Percentiles rank a stretch among this genome's conserved stretches.
phyloP scores from a whole-genome alignment of 495 filamentous ascomycete genomes.

The Penicillium daleae region DNA sequence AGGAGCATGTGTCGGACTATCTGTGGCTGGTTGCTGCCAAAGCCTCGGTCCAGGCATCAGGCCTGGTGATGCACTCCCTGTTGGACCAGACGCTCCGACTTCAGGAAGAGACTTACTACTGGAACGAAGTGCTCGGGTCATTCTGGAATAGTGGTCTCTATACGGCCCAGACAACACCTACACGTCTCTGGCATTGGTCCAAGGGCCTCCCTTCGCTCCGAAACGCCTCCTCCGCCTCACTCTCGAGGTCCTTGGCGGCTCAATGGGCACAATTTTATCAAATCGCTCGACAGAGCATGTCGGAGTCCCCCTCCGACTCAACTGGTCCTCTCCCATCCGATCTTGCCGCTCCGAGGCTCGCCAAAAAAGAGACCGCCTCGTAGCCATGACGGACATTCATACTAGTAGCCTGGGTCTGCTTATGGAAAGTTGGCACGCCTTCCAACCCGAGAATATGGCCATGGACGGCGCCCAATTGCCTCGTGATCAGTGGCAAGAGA shows the following conservation, averaged over 20 bases:
- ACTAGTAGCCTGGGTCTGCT: conserved; percentile 87
- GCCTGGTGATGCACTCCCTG: conserved; percentile 70
- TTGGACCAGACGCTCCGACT: conserved; percentile 80
- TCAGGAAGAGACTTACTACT: conserved; percentile 86
- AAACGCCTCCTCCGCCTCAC: conserved; percentile 32
- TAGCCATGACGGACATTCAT: conserved; percentile 70
- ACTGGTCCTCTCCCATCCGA: conserved; percentile 71
- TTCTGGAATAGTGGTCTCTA: conserved; percentile 74
- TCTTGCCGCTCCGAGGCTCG: conserved; percentile 69
- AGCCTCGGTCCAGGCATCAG: conserved; percentile 82
- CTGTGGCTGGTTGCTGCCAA: conserved; percentile 89
- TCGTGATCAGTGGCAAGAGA: conserved; percentile 68
- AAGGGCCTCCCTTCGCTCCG: conserved; percentile 65
- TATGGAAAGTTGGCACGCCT: conserved; percentile 76
- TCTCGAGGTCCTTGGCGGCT: conserved; percentile 17
- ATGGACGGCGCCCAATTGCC: conserved; percentile 30
- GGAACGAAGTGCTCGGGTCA: conserved; percentile 81
- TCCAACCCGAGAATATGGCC: conserved; percentile 51
- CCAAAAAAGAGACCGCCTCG: conserved; percentile 67
- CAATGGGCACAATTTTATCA: conserved; percentile 79
- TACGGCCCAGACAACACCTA: conserved; percentile 78
- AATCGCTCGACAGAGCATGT: conserved; percentile 71
- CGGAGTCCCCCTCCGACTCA: conserved; percentile 58
- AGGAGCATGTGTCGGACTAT: conserved; percentile 67
- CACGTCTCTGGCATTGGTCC: conserved; percentile 67